These are phyloP conservation scores for Rehmannia glutinosa DNA, from an alignment of 257 asterid species.

Conservation along the genomic window DNA sequence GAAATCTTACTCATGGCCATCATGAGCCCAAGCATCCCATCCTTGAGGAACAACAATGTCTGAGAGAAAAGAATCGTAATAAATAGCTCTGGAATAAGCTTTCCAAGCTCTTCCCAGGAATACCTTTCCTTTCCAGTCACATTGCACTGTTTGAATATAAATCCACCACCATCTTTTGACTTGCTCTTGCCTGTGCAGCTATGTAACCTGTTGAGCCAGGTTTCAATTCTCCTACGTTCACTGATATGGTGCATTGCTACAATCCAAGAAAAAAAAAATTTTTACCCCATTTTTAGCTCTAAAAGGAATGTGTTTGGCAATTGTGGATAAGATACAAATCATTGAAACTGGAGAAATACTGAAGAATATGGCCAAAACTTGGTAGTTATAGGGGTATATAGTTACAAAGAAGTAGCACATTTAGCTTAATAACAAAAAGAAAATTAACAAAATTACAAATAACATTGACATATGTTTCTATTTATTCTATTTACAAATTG, in stretches of 20 bases:
- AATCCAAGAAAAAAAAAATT: neutral
- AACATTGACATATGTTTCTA: no score
- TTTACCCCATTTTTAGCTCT: no score
- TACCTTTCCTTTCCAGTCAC: conserved; percentile 43
- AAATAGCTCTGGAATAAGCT: conserved; percentile 16
- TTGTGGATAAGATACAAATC: no score
- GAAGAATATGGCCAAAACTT: no score
- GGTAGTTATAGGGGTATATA: no score
- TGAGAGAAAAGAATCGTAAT: conserved; percentile 13
- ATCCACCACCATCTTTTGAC: conserved; percentile 28
- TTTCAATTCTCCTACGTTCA: conserved; percentile 3
- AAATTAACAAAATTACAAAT: no score
- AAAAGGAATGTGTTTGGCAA: no score
- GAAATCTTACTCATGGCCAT: conserved; percentile 38
- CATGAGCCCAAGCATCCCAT: conserved; percentile 37
- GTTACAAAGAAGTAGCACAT: no score
- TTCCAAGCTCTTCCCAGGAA: conserved; percentile 49
- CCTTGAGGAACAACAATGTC: conserved; percentile 22
- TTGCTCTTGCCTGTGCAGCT: conserved; percentile 42
- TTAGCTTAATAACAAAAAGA: no score
- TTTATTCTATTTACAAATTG: no score
- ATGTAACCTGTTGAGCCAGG: conserved; percentile 25
- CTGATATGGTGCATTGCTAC: conserved; percentile 33
- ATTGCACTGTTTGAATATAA: conserved; percentile 50
- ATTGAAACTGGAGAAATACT: no score